A percentile compares a stretch with the other conserved stretches of the same genome.
phyloP scores from a whole-genome alignment of 768 basidiomycete species.

The Lactarius vividus region DNA sequence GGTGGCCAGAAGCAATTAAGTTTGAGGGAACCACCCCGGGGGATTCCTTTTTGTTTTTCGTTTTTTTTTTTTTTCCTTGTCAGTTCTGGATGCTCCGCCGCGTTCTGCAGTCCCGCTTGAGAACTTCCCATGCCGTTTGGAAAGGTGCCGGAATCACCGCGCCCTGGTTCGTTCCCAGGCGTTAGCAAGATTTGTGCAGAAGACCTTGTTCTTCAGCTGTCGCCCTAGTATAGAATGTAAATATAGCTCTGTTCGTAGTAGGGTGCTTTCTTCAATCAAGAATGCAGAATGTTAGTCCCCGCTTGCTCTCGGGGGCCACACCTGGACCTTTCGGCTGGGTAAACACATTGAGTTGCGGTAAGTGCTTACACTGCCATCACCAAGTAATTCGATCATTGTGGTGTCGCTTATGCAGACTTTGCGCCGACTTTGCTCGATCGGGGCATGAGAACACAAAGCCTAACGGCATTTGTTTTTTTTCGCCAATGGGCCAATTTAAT shows the following conservation, averaged over 20 bases:
- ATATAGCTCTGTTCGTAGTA: not conserved
- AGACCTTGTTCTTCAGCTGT: not conserved
- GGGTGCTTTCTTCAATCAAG: not conserved
- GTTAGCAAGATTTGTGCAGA: not conserved
- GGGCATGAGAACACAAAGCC: conserved; percentile 9
- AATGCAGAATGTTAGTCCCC: not conserved
- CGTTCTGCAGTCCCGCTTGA: not conserved
- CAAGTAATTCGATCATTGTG: not conserved
- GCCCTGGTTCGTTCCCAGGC: not conserved
- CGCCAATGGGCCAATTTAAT: not conserved
- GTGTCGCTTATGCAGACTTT: not conserved
- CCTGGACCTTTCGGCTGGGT: not conserved
- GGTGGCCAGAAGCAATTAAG: conserved; percentile 5
- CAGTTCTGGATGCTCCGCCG: not conserved
- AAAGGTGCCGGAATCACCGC: not conserved
- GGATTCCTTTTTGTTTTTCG: not conserved
- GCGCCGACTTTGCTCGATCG: conserved; percentile 7
- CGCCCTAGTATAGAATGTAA: not conserved
- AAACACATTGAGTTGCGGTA: not conserved
- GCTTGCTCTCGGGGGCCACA: not conserved
- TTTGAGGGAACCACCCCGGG: not conserved
- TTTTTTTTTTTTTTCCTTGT: not conserved
- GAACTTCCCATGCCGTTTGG: conserved; percentile 2
- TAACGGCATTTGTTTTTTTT: conserved; percentile 10
- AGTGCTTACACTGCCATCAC: not conserved